Conservation (phyloP, 2,329 filamentous ascomycete species). For the Ambrosiella cleistominuta region DNA sequence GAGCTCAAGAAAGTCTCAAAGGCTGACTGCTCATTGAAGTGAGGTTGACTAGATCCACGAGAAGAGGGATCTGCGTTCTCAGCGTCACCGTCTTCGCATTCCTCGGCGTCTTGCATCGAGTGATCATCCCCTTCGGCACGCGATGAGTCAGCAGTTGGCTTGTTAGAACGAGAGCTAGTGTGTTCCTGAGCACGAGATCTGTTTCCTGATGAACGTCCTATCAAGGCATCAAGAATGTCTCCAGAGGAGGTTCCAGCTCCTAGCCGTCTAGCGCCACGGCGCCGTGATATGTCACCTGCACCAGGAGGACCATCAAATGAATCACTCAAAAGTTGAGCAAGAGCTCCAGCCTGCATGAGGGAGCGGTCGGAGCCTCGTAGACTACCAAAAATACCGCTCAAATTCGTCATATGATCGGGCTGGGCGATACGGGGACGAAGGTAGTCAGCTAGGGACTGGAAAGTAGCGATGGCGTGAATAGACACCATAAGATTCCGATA, state of each 20-base stretch:
- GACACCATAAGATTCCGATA: constrained; percentile 96
- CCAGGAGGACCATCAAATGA: not conserved
- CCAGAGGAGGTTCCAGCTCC: not conserved
- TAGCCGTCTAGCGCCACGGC: not conserved
- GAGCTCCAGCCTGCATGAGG: not conserved
- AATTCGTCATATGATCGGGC: not conserved
- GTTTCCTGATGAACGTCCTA: no score
- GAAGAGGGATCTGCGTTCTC: not conserved
- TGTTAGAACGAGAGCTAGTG: not conserved
- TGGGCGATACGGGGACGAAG: constrained; percentile 49
- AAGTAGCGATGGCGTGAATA: constrained; percentile 94
- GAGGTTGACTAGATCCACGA: not conserved
- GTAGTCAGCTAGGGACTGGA: constrained; percentile 93
- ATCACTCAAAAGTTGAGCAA: not conserved
- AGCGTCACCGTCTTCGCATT: not conserved
- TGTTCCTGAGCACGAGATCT: no score
- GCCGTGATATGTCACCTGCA: not conserved
- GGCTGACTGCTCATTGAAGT: not conserved
- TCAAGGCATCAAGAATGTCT: not conserved
- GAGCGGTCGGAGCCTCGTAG: constrained; percentile 50
- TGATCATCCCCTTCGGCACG: not conserved
- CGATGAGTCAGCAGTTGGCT: not conserved
- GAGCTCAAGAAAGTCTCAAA: not conserved
- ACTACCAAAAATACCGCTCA: constrained; percentile 41
- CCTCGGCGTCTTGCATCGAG: not conserved